Evolutionary conservation across 208 protist species (phyloP).

Genomic region (Zelonia costaricensis): DNA sequence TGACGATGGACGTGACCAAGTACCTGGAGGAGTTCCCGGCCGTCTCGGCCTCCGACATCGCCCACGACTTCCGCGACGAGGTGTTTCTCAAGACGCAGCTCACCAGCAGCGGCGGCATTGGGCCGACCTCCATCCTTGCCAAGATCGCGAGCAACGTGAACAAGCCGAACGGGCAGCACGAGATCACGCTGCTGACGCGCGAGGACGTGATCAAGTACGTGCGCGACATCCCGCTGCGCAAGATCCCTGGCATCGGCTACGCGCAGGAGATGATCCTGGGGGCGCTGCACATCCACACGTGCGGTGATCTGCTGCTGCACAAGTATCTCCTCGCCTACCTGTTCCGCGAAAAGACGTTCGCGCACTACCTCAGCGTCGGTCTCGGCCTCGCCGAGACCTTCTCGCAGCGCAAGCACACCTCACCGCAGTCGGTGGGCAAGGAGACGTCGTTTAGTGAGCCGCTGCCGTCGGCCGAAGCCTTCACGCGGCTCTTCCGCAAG

Average conservation of each 20-base stretch:
- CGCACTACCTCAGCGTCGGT: slow-evolving; percentile 73
- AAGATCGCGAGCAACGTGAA: slow-evolving; percentile 94
- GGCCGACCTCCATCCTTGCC: slow-evolving; percentile 77
- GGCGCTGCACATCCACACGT: slow-evolving; percentile 74
- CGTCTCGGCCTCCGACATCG: slow-evolving; percentile 62
- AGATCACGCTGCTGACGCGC: slow-evolving; percentile 71
- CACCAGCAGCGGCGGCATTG: slow-evolving; percentile 89
- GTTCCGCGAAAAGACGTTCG: slow-evolving; percentile 75
- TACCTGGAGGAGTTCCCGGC: slow-evolving; percentile 57
- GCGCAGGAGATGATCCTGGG: slow-evolving; percentile 68
- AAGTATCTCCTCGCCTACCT: slow-evolving; percentile 76
- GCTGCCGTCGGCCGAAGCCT: slow-evolving; percentile 47
- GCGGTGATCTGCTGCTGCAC: slow-evolving; percentile 70
- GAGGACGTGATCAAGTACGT: slow-evolving; percentile 83
- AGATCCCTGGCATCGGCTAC: slow-evolving; percentile 85
- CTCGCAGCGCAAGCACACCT: slow-evolving; percentile 44
- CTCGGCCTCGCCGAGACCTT: slow-evolving; percentile 67
- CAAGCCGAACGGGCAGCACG: slow-evolving; percentile 96
- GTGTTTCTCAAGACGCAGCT: slow-evolving; percentile 77
- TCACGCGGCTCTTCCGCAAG: slow-evolving; percentile 50
- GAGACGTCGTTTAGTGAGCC: slow-evolving; percentile 77
- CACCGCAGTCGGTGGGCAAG: slow-evolving; percentile 76
- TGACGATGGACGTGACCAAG: slow-evolving; percentile 88
- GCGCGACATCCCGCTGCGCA: slow-evolving; percentile 67
- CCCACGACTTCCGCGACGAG: slow-evolving; percentile 76